Conservation (phyloP, 2,329 filamentous ascomycete species). For the Microsporum canis region DNA sequence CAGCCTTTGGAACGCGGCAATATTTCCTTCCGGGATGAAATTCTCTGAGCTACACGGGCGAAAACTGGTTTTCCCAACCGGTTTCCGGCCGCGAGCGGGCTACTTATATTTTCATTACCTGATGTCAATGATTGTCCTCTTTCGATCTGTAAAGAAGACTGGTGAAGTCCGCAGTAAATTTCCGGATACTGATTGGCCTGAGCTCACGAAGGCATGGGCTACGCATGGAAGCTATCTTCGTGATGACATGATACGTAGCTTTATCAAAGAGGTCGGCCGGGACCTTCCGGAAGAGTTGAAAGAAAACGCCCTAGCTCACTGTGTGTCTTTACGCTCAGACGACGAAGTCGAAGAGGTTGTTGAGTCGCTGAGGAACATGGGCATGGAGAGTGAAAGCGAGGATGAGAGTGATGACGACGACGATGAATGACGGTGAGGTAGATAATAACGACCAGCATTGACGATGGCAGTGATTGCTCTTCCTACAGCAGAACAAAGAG, state of each 20-base stretch:
- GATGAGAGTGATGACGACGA: background rate
- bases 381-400: background rate
- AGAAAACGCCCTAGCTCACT: background rate
- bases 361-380: background rate
- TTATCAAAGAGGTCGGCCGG: background rate
- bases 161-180: background rate
- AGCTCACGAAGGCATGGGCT: slow-evolving; percentile 1
- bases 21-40: background rate
- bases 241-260: background rate
- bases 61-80: background rate
- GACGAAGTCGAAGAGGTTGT: background rate
- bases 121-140: background rate
- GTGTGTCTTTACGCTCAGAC: background rate
- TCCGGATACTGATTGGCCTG: background rate
- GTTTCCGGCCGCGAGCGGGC: background rate
- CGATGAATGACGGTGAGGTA: background rate
- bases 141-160: background rate
- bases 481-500: too few relatives aligned
- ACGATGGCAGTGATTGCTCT: background rate
- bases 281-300: background rate
- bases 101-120: slow-evolving; percentile 6
- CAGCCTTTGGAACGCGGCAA: background rate
- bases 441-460: background rate
- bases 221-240: background rate
- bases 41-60: background rate